Conservation (phyloP, 108 stramenopile species). For the Cyclotella choctawhatcheeana region DNA sequence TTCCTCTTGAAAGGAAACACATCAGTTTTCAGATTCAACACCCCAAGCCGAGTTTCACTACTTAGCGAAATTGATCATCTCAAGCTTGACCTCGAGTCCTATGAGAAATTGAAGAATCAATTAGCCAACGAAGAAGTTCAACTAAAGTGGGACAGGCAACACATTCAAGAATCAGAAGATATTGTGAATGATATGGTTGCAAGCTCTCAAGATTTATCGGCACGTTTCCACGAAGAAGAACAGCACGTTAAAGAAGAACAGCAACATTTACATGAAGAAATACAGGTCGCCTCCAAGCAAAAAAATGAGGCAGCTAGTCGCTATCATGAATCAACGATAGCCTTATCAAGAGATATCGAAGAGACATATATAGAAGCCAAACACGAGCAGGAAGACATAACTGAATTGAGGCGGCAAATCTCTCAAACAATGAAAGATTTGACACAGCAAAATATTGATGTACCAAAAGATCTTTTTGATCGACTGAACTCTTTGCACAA, state of each 20-base stretch:
- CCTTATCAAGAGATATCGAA: background rate
- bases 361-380: background rate
- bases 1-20: conserved; percentile 15
- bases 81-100: conserved; percentile 21
- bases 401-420: conserved; percentile 10
- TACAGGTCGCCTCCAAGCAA: background rate
- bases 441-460: background rate
- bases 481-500: background rate
- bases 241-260: background rate
- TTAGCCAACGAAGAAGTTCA: conserved; percentile 12
- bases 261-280: background rate
- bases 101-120: conserved; percentile 15
- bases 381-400: conserved; percentile 10
- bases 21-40: conserved; percentile 3
- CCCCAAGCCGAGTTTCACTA: conserved; percentile 11
- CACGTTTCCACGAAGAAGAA: conserved; percentile 16
- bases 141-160: conserved; percentile 23
- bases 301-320: background rate
- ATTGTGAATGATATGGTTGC: background rate
- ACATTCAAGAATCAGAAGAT: conserved; percentile 12
- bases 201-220: conserved; percentile 1
- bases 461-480: background rate
- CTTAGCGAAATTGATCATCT: conserved; percentile 12
- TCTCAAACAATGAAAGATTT: conserved; percentile 4
- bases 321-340: conserved; percentile 1